Base-by-base conservation (phyloP, 2,329 filamentous ascomycete genomes). In the Torrubiella hemipterigena region DNA sequence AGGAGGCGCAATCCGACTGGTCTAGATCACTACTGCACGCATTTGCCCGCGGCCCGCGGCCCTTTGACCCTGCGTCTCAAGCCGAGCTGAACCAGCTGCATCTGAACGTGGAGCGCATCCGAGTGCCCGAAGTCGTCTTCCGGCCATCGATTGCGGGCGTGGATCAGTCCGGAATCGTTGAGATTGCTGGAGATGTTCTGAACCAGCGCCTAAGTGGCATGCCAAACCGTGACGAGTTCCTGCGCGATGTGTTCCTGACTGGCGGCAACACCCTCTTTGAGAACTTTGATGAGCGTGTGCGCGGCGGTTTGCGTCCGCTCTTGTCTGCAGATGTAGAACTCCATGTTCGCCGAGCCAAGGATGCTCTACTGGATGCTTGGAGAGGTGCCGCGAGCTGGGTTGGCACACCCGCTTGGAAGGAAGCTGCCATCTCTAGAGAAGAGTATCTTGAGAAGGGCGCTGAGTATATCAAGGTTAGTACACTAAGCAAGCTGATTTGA, bases 61-160 rank as follows among this genome's bases (percentile, higher is more conserved):
- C 89, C 1, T 93, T 86, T 42, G 81, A 96, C 43, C 61, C 77
- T 0, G 76, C 85, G 34, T 82, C 77, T 35, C 81, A 91, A 44
- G 74, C 77, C 13, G 64, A 98, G 58, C 74, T 76, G 13, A 77
- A 86, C 54, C 89, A 96, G 56, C 63, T 98, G 31, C 91, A 98
- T 54, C 74, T 98, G 40, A 98, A 98, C 53, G 85, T 98, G 32
- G 87, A 96, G 63, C 79, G 89, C 34, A 93, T 96, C 54, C 81
- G 87, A 30, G 85, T 93, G 3, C 87, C 87, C 4, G 89, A 96
- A 59, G 80, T 95, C 7, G 71, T 94, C 13, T 95, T 95, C 62
- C 84, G 93, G 49, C 89, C 87, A 1, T 78, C 80, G 12, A 93
- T 96, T 48, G 87, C 87, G 0, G 87, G 87, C 6, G 62, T 95